A percentile compares a stretch with the other conserved stretches of the same genome.
phyloP scores from a whole-genome alignment of 331 rosid genomes.

The Pyrus hybrid region DNA sequence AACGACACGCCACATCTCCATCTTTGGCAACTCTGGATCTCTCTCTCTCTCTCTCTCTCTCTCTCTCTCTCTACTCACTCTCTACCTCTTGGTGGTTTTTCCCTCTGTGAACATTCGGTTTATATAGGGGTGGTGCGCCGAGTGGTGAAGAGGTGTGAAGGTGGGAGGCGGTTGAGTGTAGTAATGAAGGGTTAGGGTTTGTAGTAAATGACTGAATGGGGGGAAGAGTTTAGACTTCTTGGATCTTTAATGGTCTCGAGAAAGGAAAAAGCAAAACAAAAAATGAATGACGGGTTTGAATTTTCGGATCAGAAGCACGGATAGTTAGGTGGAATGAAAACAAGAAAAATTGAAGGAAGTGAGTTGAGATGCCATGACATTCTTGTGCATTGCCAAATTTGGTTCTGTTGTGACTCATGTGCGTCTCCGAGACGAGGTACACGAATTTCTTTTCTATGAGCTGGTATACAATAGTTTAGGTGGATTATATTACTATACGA shows the following conservation, averaged over 20 bases:
- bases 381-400: constrained; percentile 8
- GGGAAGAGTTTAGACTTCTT: not conserved
- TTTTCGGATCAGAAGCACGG: constrained; percentile 18
- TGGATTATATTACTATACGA: too few species aligned
- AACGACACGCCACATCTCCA: constrained; percentile 30
- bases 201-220: constrained; percentile 13
- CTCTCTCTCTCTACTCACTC: not conserved
- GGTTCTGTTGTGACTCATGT: constrained; percentile 1
- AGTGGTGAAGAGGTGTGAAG: not conserved
- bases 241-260: constrained; percentile 25
- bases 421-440: not conserved
- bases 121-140: constrained; percentile 5
- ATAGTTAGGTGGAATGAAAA: constrained; percentile 46
- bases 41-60: not conserved
- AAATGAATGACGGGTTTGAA: constrained; percentile 13
- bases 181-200: constrained; percentile 4
- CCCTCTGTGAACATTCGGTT: not conserved
- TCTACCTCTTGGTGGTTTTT: not conserved
- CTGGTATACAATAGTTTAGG: too few species aligned
- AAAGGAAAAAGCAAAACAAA: constrained; percentile 4
- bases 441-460: not conserved
- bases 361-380: constrained; percentile 5
- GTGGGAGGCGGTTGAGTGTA: constrained; percentile 48
- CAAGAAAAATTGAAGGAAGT: constrained; percentile 40
- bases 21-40: not conserved